Conservation (phyloP, 2,329 filamentous ascomycete genomes). For the Scedosporium minutisporum region DNA sequence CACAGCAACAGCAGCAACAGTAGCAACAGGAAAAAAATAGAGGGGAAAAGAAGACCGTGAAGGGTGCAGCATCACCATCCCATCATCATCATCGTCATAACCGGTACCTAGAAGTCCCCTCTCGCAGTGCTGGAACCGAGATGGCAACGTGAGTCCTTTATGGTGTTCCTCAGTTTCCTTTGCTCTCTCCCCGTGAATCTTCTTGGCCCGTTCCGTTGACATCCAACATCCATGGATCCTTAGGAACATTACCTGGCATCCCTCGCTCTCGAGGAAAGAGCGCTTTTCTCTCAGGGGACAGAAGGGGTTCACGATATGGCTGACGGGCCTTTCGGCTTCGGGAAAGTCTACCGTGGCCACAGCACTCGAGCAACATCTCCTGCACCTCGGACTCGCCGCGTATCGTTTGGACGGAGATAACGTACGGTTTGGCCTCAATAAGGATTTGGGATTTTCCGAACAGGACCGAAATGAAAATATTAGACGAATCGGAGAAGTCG, state of each 20-base stretch:
- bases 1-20: no score
- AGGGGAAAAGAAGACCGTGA: no score
- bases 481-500: slow-evolving; percentile 88
- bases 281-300: slow-evolving; percentile 69
- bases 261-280: slow-evolving; percentile 68
- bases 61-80: background rate
- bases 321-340: slow-evolving; percentile 90
- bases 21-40: no score
- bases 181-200: no score
- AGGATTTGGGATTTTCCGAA: slow-evolving; percentile 90
- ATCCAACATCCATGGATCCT: slow-evolving; percentile 12
- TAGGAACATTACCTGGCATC: slow-evolving; percentile 89
- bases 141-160: slow-evolving; percentile 19
- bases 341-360: slow-evolving; percentile 97
- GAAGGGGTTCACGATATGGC: slow-evolving; percentile 90
- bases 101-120: background rate
- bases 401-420: slow-evolving; percentile 98
- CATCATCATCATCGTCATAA: background rate
- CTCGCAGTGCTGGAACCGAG: slow-evolving; percentile 5
- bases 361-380: slow-evolving; percentile 90
- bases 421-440: slow-evolving; percentile 95
- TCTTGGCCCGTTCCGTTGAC: background rate
- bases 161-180: background rate
- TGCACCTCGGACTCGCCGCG: slow-evolving; percentile 71
- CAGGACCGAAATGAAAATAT: slow-evolving; percentile 97